phyloP scores from a whole-genome alignment of 1,284 basidiomycete species.

The Farysia itapuensis region DNA sequence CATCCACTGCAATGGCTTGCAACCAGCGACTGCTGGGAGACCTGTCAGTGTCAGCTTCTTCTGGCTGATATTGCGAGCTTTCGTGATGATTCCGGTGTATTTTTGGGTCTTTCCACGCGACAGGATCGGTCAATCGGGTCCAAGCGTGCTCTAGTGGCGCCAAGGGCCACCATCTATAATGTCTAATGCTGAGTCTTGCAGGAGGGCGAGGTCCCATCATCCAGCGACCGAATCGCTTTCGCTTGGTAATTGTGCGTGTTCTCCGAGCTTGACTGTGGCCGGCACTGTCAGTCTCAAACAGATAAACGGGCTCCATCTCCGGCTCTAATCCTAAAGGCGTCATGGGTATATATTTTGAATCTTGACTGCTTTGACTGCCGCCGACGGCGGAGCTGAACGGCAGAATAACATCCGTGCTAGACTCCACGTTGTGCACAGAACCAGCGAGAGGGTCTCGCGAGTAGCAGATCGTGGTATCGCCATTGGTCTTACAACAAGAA shows the following conservation, averaged over 20 bases:
- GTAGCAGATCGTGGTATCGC: too few relatives aligned
- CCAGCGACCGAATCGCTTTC: neutral
- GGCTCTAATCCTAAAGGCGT: slow-evolving; percentile 10
- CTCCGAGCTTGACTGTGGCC: too few relatives aligned
- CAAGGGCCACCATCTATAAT: slow-evolving; percentile 55
- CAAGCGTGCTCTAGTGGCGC: slow-evolving; percentile 33
- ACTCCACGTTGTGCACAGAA: too few relatives aligned
- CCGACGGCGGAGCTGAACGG: too few relatives aligned
- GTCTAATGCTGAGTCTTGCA: slow-evolving; percentile 21
- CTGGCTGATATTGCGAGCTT: slow-evolving; percentile 1
- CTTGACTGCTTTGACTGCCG: slow-evolving; percentile 5
- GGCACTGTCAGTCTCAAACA: too few relatives aligned
- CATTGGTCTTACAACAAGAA: too few relatives aligned
- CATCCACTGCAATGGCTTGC: slow-evolving; percentile 17
- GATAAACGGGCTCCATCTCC: slow-evolving; percentile 14
- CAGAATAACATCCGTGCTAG: too few relatives aligned
- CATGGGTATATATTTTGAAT: slow-evolving; percentile 3
- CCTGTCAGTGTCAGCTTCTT: neutral
- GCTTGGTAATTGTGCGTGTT: too few relatives aligned
- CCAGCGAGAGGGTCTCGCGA: too few relatives aligned
- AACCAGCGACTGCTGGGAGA: slow-evolving; percentile 16
- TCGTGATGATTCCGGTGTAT: neutral
- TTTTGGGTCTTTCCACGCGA: slow-evolving; percentile 45
- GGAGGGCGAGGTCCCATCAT: slow-evolving; percentile 26
- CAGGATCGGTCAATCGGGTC: slow-evolving; percentile 15